A percentile compares a stretch with the other conserved stretches of the same genome.
phyloP scores from a whole-genome alignment of 495 filamentous ascomycete genomes.

The Penicilliopsis zonata region DNA sequence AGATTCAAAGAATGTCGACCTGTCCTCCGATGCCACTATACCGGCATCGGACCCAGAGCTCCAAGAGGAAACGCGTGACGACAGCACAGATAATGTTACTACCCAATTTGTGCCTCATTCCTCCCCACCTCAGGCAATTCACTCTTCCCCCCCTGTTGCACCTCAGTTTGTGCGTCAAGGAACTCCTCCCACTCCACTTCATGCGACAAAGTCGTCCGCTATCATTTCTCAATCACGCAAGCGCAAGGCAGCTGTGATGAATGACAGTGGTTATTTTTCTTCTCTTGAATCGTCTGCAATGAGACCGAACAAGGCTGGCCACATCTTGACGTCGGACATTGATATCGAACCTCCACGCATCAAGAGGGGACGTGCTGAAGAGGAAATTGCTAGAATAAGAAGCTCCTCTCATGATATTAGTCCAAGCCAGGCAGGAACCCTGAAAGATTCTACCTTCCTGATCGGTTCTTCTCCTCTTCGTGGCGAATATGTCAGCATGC shows the following conservation, averaged over 20 bases:
- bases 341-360: constrained; percentile 62
- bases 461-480: constrained; percentile 53
- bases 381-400: constrained; percentile 88
- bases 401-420: constrained; percentile 83
- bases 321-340: constrained; percentile 57
- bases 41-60: constrained; percentile 67
- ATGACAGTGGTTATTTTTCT: constrained; percentile 95
- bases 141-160: constrained; percentile 82
- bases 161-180: constrained; percentile 50
- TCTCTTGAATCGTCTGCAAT: constrained; percentile 92
- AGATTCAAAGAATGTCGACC: constrained; percentile 34
- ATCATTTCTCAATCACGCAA: constrained; percentile 48
- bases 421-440: constrained; percentile 50
- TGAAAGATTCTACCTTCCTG: constrained; percentile 26
- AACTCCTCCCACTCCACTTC: constrained; percentile 62
- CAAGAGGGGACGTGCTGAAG: constrained; percentile 84
- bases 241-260: constrained; percentile 63
- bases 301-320: constrained; percentile 47
- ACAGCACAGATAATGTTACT: constrained; percentile 20
- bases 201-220: constrained; percentile 42
- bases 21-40: constrained; percentile 93
- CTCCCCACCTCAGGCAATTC: constrained; percentile 52
- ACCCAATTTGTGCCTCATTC: constrained; percentile 28
- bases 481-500: constrained; percentile 41
- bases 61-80: constrained; percentile 51